Evolutionary conservation across 1,284 basidiomycete genomes (phyloP).

Genomic region (Boletellus sp.): DNA sequence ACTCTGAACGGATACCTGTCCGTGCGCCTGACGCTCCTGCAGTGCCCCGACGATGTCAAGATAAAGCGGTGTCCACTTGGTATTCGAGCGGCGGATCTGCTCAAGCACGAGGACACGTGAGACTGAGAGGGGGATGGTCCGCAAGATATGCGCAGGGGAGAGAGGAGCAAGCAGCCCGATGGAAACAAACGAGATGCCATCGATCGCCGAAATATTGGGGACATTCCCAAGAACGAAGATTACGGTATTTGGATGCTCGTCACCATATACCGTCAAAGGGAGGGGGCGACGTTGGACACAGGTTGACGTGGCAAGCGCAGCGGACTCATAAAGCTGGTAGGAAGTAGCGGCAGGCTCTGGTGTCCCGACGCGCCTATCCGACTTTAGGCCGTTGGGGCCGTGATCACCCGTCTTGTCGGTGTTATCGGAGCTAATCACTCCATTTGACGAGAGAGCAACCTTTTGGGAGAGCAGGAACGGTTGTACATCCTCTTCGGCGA

Average conservation of each 20-base stretch:
- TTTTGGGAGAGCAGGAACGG: constrained; percentile 54
- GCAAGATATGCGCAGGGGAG: constrained; percentile 60
- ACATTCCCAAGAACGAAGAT: constrained; percentile 69
- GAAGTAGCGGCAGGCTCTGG: constrained; percentile 25
- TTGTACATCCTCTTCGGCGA: constrained; percentile 54
- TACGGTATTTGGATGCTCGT: constrained; percentile 58
- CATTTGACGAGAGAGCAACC: constrained; percentile 15
- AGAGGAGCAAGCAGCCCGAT: constrained; percentile 78
- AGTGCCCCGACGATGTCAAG: constrained; percentile 78
- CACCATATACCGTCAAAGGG: constrained; percentile 46
- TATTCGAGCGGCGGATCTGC: constrained; percentile 70
- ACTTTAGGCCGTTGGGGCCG: background rate
- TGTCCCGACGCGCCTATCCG: constrained; percentile 17
- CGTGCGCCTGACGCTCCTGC: constrained; percentile 54
- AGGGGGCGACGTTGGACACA: constrained; percentile 60
- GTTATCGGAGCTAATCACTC: constrained; percentile 29
- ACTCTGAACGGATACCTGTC: constrained; percentile 54
- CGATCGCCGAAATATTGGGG: constrained; percentile 42
- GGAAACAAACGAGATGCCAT: constrained; percentile 64
- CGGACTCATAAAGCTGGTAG: constrained; percentile 60
- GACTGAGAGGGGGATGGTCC: constrained; percentile 60
- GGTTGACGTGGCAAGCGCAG: constrained; percentile 59
- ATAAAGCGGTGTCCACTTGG: constrained; percentile 87
- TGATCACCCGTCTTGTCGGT: constrained; percentile 19
- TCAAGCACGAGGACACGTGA: constrained; percentile 83